A percentile compares a stretch with the other conserved stretches of the same genome.
phyloP scores from a whole-genome alignment of 1,284 basidiomycete species.

The Malassezia brasiliensis region DNA sequence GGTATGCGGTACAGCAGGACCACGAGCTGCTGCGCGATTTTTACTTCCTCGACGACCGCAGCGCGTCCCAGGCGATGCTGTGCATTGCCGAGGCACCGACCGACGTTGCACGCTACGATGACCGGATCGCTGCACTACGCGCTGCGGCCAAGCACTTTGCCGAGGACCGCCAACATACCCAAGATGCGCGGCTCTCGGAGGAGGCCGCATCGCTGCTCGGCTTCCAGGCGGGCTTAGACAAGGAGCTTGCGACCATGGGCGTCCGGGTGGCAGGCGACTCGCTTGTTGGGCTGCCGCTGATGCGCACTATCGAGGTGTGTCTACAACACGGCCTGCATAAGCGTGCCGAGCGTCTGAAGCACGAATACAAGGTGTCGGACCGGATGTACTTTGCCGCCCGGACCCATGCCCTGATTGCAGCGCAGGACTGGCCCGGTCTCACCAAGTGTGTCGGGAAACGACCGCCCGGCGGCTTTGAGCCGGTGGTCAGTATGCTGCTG shows the following conservation, averaged over 20 bases:
- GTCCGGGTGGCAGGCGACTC: neutral
- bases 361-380: conserved; percentile 41
- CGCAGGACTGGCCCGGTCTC: conserved; percentile 30
- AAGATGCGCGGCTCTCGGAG: conserved; percentile 65
- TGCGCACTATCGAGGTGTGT: conserved; percentile 37
- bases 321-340: conserved; percentile 29
- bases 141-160: conserved; percentile 82
- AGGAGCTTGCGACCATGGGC: conserved; percentile 53
- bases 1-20: conserved; percentile 53
- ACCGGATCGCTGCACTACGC: conserved; percentile 56
- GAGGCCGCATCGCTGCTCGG: conserved; percentile 68
- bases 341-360: conserved; percentile 39
- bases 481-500: conserved; percentile 31
- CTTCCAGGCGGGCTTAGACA: conserved; percentile 75
- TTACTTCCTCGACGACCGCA: conserved; percentile 93
- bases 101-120: conserved; percentile 12
- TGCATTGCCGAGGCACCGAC: conserved; percentile 60
- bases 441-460: conserved; percentile 51
- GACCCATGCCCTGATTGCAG: conserved; percentile 26
- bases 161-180: conserved; percentile 50
- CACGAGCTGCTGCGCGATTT: conserved; percentile 85
- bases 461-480: conserved; percentile 77
- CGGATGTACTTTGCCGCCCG: conserved; percentile 27
- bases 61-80: conserved; percentile 78
- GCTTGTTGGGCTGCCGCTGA: conserved; percentile 27